Percentiles rank a stretch among this genome's conserved stretches.
phyloP scores from a whole-genome alignment of 2,329 filamentous ascomycete genomes.

The Colletotrichum tanaceti region DNA sequence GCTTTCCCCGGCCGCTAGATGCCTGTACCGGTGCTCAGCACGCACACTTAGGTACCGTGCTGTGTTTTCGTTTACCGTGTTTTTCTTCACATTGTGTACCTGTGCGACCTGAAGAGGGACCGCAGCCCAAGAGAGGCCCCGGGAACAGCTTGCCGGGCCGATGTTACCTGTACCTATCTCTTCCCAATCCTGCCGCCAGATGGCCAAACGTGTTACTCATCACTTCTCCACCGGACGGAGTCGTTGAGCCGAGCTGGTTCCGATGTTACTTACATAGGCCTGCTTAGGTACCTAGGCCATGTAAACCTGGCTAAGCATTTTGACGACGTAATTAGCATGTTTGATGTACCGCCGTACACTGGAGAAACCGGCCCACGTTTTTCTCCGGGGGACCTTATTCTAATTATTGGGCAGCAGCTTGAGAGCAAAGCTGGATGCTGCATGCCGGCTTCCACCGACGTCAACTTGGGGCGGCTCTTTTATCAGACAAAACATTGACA shows the following conservation, averaged over 20 bases:
- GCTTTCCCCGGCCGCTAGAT: background rate
- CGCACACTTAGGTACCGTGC: too few relatives aligned
- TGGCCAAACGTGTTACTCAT: conserved; percentile 23
- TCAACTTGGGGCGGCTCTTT: conserved; percentile 19
- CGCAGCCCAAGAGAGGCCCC: conserved; percentile 25
- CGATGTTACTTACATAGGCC: conserved; percentile 19
- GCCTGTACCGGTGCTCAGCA: too few relatives aligned
- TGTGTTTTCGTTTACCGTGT: too few relatives aligned
- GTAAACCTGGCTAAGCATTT: conserved; percentile 38
- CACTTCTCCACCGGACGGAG: conserved; percentile 28
- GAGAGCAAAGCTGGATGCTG: conserved; percentile 10
- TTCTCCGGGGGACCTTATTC: conserved; percentile 16
- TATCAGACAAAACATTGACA: conserved; percentile 35
- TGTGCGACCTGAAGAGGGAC: too few relatives aligned
- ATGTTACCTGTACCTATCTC: too few relatives aligned
- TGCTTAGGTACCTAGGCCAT: background rate
- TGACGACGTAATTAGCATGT: conserved; percentile 36
- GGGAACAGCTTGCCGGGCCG: conserved; percentile 34
- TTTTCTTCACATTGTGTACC: too few relatives aligned
- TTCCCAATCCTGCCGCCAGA: conserved; percentile 20
- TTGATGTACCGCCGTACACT: too few relatives aligned
- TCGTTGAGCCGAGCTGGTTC: conserved; percentile 20
- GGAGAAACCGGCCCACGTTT: conserved; percentile 9
- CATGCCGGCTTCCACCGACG: conserved; percentile 11
- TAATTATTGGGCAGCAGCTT: background rate